Conservation (phyloP, 164 flowering plant species). For the Vitis amurensis region DNA sequence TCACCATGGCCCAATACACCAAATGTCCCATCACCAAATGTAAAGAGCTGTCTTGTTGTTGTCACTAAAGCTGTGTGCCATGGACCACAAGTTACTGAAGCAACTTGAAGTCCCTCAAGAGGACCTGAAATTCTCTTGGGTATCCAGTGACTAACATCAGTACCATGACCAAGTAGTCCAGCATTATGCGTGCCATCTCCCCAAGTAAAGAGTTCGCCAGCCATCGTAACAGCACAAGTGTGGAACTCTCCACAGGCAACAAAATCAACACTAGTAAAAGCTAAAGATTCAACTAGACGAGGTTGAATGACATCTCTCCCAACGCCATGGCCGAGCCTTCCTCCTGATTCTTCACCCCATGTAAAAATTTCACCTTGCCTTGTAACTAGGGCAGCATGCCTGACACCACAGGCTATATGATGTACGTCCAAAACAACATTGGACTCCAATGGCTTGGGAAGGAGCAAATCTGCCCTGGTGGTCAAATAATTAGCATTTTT, state of each 20-base stretch:
- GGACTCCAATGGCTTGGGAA: constrained; percentile 73
- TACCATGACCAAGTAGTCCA: constrained; percentile 79
- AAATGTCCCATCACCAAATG: constrained; percentile 91
- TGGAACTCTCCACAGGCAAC: constrained; percentile 83
- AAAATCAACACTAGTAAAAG: constrained; percentile 49
- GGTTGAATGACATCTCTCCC: constrained; percentile 63
- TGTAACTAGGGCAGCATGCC: constrained; percentile 75
- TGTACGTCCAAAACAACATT: constrained; percentile 75
- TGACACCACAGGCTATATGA: constrained; percentile 77
- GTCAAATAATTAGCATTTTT: constrained; percentile 35
- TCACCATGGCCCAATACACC: constrained; percentile 88
- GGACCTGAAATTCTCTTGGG: constrained; percentile 75
- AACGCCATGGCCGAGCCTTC: constrained; percentile 79
- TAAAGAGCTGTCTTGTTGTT: constrained; percentile 69
- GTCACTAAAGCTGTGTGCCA: constrained; percentile 85
- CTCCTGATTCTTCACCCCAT: constrained; percentile 90
- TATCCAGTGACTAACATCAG: constrained; percentile 75
- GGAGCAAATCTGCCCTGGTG: constrained; percentile 60
- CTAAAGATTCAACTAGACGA: constrained; percentile 59
- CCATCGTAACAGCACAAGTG: constrained; percentile 70
- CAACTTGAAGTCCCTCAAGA: constrained; percentile 76
- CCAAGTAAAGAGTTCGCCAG: constrained; percentile 83
- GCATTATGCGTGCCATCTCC: constrained; percentile 84
- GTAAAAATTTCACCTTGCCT: constrained; percentile 81
- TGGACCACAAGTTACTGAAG: constrained; percentile 77